phyloP scores from a whole-genome alignment of 2,329 filamentous ascomycete species.

The Beauveria rudraprayagi region DNA sequence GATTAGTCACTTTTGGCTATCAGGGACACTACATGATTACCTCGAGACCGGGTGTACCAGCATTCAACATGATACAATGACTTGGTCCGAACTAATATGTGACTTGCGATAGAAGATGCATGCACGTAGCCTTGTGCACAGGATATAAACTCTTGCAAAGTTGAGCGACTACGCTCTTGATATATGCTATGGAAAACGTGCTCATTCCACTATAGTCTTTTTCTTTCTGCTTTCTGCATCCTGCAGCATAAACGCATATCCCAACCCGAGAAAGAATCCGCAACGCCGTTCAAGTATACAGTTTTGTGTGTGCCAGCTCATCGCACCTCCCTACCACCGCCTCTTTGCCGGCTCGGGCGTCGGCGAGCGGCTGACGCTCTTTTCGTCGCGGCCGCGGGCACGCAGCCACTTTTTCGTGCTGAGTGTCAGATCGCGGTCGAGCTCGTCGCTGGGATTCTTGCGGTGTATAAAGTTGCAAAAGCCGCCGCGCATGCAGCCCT shows the following conservation, averaged over 20 bases:
- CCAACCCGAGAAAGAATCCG: background rate
- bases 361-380: slow-evolving; percentile 73
- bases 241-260: background rate
- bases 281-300: too few relatives aligned
- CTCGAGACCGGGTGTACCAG: background rate
- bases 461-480: slow-evolving; percentile 99
- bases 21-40: background rate
- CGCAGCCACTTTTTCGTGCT: slow-evolving; percentile 96
- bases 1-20: background rate
- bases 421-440: slow-evolving; percentile 80
- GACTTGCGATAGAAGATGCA: background rate
- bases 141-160: background rate
- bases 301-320: too few relatives aligned
- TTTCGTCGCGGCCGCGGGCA: slow-evolving; percentile 71
- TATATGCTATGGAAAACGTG: background rate
- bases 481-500: slow-evolving; percentile 89
- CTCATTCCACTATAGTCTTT: background rate
- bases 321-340: slow-evolving; percentile 43
- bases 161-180: background rate
- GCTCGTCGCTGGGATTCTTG: slow-evolving; percentile 84
- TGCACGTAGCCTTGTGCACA: background rate
- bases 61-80: slow-evolving; percentile 9
- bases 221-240: background rate
- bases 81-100: background rate
- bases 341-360: slow-evolving; percentile 76